Evolutionary conservation across 192 early-diverging fungal genomes (phyloP).

Genomic region (Pilobolus umbonatus): DNA sequence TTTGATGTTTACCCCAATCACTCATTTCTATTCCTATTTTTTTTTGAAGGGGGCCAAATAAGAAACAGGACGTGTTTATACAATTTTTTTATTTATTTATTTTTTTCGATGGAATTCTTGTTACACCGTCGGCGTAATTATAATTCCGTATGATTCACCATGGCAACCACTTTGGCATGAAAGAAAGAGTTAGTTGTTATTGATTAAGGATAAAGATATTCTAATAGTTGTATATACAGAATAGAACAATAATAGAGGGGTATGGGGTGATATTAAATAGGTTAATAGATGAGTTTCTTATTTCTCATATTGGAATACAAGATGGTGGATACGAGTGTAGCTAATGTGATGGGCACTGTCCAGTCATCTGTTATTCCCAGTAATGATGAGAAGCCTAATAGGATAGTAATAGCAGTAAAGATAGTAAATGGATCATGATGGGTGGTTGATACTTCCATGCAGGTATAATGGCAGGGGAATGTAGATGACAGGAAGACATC

Average conservation of each 20-base stretch:
- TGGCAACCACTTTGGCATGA: no score
- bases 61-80: neutral
- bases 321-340: slow-evolving; percentile 30
- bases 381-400: slow-evolving; percentile 26
- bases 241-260: no score
- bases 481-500: neutral
- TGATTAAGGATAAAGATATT: no score
- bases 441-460: neutral
- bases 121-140: no score
- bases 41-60: neutral
- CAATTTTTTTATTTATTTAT: neutral
- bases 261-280: no score
- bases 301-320: slow-evolving; percentile 27
- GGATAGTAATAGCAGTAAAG: slow-evolving; percentile 23
- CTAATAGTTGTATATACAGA: no score
- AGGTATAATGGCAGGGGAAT: slow-evolving; percentile 12
- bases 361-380: slow-evolving; percentile 37
- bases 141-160: no score
- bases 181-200: no score
- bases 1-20: slow-evolving; percentile 27
- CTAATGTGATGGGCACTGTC: slow-evolving; percentile 33
- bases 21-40: slow-evolving; percentile 16
- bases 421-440: slow-evolving; percentile 13
- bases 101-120: neutral
- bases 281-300: neutral